These are phyloP conservation scores for Tylopilus cervinicoccineus DNA, from an alignment of 768 basidiomycete genomes.

Conservation along the genomic window DNA sequence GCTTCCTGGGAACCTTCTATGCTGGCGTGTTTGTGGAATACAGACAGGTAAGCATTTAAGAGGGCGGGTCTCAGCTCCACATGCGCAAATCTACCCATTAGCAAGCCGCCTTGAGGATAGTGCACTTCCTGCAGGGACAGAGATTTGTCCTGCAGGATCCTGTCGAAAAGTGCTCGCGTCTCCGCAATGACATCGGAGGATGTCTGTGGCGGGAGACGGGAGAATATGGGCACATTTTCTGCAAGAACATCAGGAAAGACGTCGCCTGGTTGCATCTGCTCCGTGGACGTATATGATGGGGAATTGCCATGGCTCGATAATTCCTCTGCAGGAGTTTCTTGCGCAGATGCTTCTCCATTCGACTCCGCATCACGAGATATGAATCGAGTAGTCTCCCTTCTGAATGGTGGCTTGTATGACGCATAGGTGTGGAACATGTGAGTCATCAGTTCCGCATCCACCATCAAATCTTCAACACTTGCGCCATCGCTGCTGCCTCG, in stretches of 20 bases:
- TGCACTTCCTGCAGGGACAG: not conserved
- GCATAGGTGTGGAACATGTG: conserved; percentile 89
- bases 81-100: conserved; percentile 44
- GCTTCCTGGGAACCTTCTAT: conserved; percentile 45
- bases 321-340: conserved; percentile 3
- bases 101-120: conserved; percentile 5
- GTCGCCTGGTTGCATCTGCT: conserved; percentile 1
- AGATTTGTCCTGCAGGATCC: conserved; percentile 46
- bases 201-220: conserved; percentile 69
- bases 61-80: conserved; percentile 61
- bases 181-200: conserved; percentile 70
- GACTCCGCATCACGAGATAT: conserved; percentile 22
- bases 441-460: conserved; percentile 70
- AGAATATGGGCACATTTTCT: conserved; percentile 21
- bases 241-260: conserved; percentile 1
- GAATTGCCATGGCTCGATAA: not conserved
- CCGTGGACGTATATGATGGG: conserved; percentile 2
- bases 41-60: conserved; percentile 77
- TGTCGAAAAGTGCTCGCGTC: conserved; percentile 58
- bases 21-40: conserved; percentile 58
- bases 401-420: conserved; percentile 70
- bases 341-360: not conserved
- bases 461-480: conserved; percentile 28
- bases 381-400: conserved; percentile 44
- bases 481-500: conserved; percentile 17